Conservation (phyloP, 768 basidiomycete genomes). For the Suillus brevipes region DNA sequence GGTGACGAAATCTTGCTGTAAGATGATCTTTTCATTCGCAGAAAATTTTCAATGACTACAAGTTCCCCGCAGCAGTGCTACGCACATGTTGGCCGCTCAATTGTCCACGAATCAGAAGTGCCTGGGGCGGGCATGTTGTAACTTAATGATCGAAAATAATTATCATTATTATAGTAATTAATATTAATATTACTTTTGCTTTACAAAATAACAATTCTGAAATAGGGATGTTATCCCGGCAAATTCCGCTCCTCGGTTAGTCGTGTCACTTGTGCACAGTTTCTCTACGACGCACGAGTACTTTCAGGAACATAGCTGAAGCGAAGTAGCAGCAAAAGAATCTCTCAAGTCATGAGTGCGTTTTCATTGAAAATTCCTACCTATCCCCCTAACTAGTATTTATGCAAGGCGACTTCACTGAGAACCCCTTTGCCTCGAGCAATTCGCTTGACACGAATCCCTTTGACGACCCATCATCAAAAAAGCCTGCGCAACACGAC, state of each 20-base stretch:
- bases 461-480: conserved; percentile 78
- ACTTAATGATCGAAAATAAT: background rate
- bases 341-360: conserved; percentile 26
- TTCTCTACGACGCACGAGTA: background rate
- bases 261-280: background rate
- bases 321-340: background rate
- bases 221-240: background rate
- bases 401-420: conserved; percentile 35
- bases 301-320: background rate
- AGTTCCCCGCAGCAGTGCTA: background rate
- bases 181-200: too few relatives aligned
- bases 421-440: conserved; percentile 85
- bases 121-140: background rate
- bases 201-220: background rate
- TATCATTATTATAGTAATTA: too few relatives aligned
- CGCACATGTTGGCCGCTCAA: background rate
- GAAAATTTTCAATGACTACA: background rate
- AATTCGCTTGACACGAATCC: conserved; percentile 87
- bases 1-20: background rate
- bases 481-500: conserved; percentile 38
- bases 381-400: conserved; percentile 7
- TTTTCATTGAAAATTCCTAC: background rate
- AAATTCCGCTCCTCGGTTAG: background rate
- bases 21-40: background rate
- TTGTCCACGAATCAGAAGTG: background rate